Evolutionary conservation across 768 basidiomycete species (phyloP).

Genomic region (Leccinum olivaceopallidum): DNA sequence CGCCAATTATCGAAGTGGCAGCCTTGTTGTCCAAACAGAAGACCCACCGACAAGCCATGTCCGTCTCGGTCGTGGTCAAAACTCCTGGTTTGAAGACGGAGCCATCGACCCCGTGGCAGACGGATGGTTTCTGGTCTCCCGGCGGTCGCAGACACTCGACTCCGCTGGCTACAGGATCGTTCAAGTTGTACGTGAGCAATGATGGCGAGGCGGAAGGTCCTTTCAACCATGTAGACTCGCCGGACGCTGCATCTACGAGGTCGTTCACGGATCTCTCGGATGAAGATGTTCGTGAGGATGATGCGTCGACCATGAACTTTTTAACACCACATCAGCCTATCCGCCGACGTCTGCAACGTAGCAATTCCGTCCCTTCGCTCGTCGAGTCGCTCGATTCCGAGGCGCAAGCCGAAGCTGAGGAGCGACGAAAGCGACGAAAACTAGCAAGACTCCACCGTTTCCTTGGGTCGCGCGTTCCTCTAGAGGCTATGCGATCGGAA

Average conservation of each 20-base stretch:
- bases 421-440: conserved; percentile 69
- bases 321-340: conserved; percentile 28
- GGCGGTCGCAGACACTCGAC: conserved; percentile 53
- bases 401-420: conserved; percentile 59
- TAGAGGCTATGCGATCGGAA: conserved; percentile 51
- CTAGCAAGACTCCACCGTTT: conserved; percentile 83
- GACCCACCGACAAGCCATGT: conserved; percentile 33
- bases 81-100: conserved; percentile 22
- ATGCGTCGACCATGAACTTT: conserved; percentile 31
- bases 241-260: conserved; percentile 32
- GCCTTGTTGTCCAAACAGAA: conserved; percentile 32
- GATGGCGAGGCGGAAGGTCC: conserved; percentile 1
- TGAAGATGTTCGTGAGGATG: conserved; percentile 44
- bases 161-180: conserved; percentile 51
- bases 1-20: conserved; percentile 20
- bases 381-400: conserved; percentile 52
- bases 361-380: conserved; percentile 47
- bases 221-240: conserved; percentile 15
- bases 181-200: conserved; percentile 29
- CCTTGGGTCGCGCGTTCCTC: conserved; percentile 76
- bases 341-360: conserved; percentile 27
- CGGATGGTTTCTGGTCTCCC: conserved; percentile 32
- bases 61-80: conserved; percentile 29
- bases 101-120: conserved; percentile 35
- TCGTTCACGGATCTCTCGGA: conserved; percentile 71